A percentile compares a stretch with the other conserved stretches of the same genome.
Evolutionary conservation across 352 stramenopile species (phyloP).

Genomic region (Phytophthora lateralis): DNA sequence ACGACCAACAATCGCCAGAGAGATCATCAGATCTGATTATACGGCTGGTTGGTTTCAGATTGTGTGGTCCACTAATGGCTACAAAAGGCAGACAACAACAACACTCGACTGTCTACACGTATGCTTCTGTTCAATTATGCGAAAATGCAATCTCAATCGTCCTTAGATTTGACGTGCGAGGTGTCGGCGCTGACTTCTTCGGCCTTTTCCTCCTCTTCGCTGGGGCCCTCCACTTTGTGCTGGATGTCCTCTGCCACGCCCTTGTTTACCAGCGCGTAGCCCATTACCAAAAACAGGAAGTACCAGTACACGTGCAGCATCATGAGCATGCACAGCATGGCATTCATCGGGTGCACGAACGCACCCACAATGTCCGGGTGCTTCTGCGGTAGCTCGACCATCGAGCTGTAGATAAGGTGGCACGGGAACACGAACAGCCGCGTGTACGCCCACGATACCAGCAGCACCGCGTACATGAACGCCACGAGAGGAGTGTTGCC

Average conservation of each 20-base stretch:
- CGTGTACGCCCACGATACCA: conserved; percentile 50
- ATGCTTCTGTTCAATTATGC: conserved; percentile 17
- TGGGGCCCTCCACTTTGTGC: conserved; percentile 35
- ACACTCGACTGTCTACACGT: conserved; percentile 4
- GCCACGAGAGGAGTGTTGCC: conserved; percentile 35
- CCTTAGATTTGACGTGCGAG: conserved; percentile 27
- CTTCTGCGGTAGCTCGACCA: conserved; percentile 27
- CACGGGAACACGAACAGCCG: conserved; percentile 52
- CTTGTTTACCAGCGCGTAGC: conserved; percentile 47
- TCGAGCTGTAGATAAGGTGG: conserved; percentile 37
- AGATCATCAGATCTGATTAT: conserved; percentile 16
- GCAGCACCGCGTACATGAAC: conserved; percentile 41
- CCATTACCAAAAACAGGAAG: conserved; percentile 52
- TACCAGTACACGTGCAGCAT: conserved; percentile 60
- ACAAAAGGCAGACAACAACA: conserved; percentile 1
- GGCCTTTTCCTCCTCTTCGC: conserved; percentile 13
- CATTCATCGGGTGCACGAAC: conserved; percentile 41
- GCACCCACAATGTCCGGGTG: conserved; percentile 29
- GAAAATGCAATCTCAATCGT: conserved; percentile 28
- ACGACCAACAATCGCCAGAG: conserved; percentile 1
- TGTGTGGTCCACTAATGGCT: conserved; percentile 12
- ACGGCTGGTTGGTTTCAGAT: background rate
- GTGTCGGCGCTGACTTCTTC: conserved; percentile 13
- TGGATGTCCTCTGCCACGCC: conserved; percentile 51
- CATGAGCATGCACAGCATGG: conserved; percentile 48